Evolutionary conservation across 495 filamentous ascomycete species (phyloP).

Genomic region (Antarctomyces pellizariae): DNA sequence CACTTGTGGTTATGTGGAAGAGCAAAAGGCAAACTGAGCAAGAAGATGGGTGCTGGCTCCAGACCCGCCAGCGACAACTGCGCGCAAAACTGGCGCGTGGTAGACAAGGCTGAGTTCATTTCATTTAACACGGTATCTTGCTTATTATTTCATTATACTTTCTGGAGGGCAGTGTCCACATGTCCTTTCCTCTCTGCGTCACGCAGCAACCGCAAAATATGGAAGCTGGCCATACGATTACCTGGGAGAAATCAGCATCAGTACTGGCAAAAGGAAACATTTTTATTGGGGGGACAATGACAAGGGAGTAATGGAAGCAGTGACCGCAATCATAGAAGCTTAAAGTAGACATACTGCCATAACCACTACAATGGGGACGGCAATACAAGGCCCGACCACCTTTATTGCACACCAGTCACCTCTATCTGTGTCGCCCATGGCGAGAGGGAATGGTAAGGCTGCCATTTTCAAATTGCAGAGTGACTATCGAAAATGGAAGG

Average conservation of each 20-base stretch:
- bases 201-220: constrained; percentile 35
- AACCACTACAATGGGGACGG: constrained; percentile 25
- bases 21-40: background rate
- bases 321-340: constrained; percentile 1
- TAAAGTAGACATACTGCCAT: constrained; percentile 21
- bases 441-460: no score
- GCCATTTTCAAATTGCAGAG: no score
- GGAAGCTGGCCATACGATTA: constrained; percentile 33
- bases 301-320: constrained; percentile 4
- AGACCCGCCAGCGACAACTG: background rate
- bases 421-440: no score
- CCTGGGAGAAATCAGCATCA: no score
- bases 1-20: background rate
- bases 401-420: constrained; percentile 13
- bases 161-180: constrained; percentile 1
- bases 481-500: no score
- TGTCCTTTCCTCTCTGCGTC: constrained; percentile 29
- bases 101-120: constrained; percentile 29
- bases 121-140: constrained; percentile 28
- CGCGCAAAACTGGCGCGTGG: constrained; percentile 29
- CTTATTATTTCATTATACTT: constrained; percentile 2
- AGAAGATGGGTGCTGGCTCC: background rate
- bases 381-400: constrained; percentile 34
- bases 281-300: no score
- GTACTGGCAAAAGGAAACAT: no score